These are phyloP conservation scores for Ottelia alismoides DNA, from an alignment of 106 monocot genomes.

Conservation along the genomic window DNA sequence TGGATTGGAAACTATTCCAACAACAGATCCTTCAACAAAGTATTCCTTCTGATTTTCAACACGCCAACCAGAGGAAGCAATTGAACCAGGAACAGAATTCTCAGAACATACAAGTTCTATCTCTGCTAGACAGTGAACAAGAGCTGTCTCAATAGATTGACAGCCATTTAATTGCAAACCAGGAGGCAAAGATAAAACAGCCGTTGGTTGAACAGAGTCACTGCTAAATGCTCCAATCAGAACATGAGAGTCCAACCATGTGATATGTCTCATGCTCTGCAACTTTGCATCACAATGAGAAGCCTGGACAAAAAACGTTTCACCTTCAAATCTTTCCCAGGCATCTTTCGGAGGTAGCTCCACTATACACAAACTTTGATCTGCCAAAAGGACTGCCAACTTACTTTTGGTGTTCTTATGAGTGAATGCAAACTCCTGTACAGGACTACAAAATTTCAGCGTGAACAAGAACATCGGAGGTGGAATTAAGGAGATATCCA, in stretches of 20 bases:
- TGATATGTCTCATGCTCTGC: constrained; percentile 40
- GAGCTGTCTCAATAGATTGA: neutral
- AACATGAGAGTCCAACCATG: constrained; percentile 62
- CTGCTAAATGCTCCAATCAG: constrained; percentile 44
- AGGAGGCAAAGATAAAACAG: constrained; percentile 1
- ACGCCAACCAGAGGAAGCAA: constrained; percentile 64
- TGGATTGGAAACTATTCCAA: constrained; percentile 59
- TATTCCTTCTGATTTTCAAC: constrained; percentile 29
- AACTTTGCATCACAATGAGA: constrained; percentile 19
- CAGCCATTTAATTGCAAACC: constrained; percentile 12
- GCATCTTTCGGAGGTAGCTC: constrained; percentile 42
- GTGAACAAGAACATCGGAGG: constrained; percentile 88
- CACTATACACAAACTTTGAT: constrained; percentile 54
- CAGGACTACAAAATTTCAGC: constrained; percentile 51
- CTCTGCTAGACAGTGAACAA: constrained; percentile 33
- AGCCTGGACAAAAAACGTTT: constrained; percentile 29
- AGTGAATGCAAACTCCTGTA: constrained; percentile 44
- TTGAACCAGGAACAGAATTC: constrained; percentile 32
- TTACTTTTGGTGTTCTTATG: constrained; percentile 40
- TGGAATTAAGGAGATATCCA: constrained; percentile 64
- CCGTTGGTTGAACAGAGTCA: neutral
- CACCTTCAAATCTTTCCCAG: constrained; percentile 76
- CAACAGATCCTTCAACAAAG: constrained; percentile 29
- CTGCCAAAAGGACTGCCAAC: constrained; percentile 55
- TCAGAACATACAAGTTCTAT: constrained; percentile 72